phyloP scores from a whole-genome alignment of 306 rosid genomes.

The Quercus glauca region DNA sequence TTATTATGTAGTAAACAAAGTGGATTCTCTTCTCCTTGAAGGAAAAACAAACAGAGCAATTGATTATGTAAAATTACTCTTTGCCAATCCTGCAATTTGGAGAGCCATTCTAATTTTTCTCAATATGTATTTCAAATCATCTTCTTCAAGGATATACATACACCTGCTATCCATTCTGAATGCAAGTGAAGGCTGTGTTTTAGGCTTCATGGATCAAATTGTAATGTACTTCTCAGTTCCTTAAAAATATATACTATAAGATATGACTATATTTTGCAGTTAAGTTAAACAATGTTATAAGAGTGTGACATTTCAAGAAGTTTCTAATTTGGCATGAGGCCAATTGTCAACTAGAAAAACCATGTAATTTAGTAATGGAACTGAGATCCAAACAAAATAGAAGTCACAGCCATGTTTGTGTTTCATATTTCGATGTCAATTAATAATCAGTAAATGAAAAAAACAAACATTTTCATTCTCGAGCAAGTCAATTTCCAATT shows the following conservation, averaged over 20 bases:
- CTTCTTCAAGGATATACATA: neutral
- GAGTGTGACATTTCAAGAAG: constrained; percentile 21
- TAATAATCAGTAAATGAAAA: constrained; percentile 5
- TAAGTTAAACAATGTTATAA: neutral
- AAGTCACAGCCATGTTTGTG: constrained; percentile 31
- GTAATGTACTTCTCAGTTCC: too few relatives aligned
- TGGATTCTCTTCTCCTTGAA: too few relatives aligned
- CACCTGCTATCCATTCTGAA: neutral
- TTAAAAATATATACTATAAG: too few relatives aligned
- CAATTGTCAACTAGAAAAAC: constrained; percentile 27
- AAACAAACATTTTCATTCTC: constrained; percentile 18
- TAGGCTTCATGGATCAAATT: neutral
- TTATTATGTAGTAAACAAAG: too few relatives aligned
- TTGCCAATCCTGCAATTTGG: neutral
- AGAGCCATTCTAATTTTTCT: neutral
- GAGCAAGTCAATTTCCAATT: constrained; percentile 28
- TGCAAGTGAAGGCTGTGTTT: neutral
- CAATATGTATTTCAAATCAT: neutral
- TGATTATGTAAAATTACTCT: too few relatives aligned
- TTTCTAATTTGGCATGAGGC: constrained; percentile 40
- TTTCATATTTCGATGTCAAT: constrained; percentile 21
- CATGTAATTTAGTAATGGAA: neutral
- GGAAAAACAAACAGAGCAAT: too few relatives aligned
- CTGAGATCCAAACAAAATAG: constrained; percentile 38
- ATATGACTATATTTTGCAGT: neutral